These are phyloP conservation scores for Colletotrichum incanum DNA, from an alignment of 2,329 filamentous ascomycete species.

Conservation along the genomic window DNA sequence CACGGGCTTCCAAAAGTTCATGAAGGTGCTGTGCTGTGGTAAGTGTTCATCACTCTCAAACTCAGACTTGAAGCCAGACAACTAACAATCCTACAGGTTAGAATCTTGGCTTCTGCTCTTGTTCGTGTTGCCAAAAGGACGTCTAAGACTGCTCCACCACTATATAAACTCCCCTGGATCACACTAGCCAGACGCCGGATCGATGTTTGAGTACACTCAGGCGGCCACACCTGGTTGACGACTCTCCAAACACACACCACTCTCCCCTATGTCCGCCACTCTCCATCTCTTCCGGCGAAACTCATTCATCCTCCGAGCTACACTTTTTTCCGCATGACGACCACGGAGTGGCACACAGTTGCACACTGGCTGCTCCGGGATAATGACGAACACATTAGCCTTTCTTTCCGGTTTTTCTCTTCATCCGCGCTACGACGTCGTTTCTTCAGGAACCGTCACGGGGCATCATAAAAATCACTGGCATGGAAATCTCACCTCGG, in stretches of 20 bases:
- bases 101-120: constrained; percentile 33
- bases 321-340: constrained; percentile 41
- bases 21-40: constrained; percentile 94
- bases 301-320: constrained; percentile 36
- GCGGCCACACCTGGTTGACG: constrained; percentile 38
- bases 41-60: constrained; percentile 42
- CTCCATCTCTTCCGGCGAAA: constrained; percentile 35
- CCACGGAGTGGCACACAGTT: constrained; percentile 39
- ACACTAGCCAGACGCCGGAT: constrained; percentile 38
- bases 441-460: constrained; percentile 30
- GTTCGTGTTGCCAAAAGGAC: constrained; percentile 36
- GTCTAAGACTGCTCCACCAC: constrained; percentile 30
- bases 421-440: constrained; percentile 39
- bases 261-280: constrained; percentile 37
- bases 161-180: constrained; percentile 39
- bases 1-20: constrained; percentile 90
- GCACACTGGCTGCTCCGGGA: constrained; percentile 41
- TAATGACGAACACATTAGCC: constrained; percentile 43
- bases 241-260: constrained; percentile 14
- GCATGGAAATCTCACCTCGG: constrained; percentile 44
- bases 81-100: constrained; percentile 36
- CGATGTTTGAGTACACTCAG: constrained; percentile 31
- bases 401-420: constrained; percentile 51
- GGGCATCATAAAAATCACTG: constrained; percentile 43
- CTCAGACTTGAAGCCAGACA: too few species aligned